Evolutionary conservation across 2,329 filamentous ascomycete species (phyloP).

Genomic region (Amylocarpus encephaloides): DNA sequence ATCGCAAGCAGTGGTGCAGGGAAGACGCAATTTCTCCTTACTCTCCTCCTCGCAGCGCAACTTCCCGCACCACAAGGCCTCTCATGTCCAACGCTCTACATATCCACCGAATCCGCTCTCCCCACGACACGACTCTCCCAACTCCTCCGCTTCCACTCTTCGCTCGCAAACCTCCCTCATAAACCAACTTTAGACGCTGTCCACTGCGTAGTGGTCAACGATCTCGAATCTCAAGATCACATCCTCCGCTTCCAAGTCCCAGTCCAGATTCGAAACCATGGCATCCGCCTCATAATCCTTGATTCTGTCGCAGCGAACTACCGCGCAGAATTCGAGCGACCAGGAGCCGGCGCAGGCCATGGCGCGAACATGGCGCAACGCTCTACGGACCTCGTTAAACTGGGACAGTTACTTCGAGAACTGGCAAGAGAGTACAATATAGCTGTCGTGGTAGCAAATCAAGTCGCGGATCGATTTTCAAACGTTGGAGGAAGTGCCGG

Average conservation of each 20-base stretch:
- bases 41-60: slow-evolving; percentile 77
- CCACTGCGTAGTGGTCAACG: slow-evolving; percentile 74
- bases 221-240: slow-evolving; percentile 92
- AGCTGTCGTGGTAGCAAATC: slow-evolving; percentile 88
- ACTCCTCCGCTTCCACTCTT: slow-evolving; percentile 62
- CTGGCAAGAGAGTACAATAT: slow-evolving; percentile 69
- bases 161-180: slow-evolving; percentile 41
- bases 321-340: slow-evolving; percentile 76
- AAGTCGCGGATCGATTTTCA: slow-evolving; percentile 82
- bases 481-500: slow-evolving; percentile 2
- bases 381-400: slow-evolving; percentile 66
- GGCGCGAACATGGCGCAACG: slow-evolving; percentile 65
- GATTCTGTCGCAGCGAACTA: slow-evolving; percentile 96
- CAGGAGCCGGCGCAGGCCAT: slow-evolving; percentile 34
- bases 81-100: slow-evolving; percentile 73
- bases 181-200: slow-evolving; percentile 67
- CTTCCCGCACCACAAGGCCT: slow-evolving; percentile 68
- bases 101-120: slow-evolving; percentile 84
- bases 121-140: slow-evolving; percentile 77
- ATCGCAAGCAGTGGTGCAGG: slow-evolving; percentile 61
- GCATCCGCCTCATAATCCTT: slow-evolving; percentile 75
- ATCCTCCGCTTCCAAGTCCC: slow-evolving; percentile 91
- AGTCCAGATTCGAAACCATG: slow-evolving; percentile 68
- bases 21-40: slow-evolving; percentile 90
- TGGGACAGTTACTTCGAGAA: slow-evolving; percentile 69